Percentiles rank a stretch among this genome's conserved stretches.
Evolutionary conservation across 2,329 filamentous ascomycete genomes (phyloP).

Genomic region (Nothopassalora personata): DNA sequence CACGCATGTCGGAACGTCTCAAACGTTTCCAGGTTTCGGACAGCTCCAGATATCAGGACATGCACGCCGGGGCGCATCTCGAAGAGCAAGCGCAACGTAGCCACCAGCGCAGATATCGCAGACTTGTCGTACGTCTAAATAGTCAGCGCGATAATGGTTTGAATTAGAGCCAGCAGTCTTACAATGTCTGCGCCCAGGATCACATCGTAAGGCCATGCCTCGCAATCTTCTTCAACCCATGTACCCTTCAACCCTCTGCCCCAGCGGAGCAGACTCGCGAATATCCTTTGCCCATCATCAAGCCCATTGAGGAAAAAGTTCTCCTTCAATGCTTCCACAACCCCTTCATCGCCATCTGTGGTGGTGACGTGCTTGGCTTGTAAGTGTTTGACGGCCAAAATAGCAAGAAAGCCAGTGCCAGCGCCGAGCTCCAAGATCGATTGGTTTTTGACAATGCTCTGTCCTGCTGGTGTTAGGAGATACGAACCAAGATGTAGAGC

Average conservation of each 20-base stretch:
- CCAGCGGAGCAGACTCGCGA: slow-evolving; percentile 58
- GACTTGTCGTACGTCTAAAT: slow-evolving; percentile 63
- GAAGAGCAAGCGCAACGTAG: slow-evolving; percentile 60
- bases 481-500: slow-evolving; percentile 68
- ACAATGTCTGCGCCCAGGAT: slow-evolving; percentile 70
- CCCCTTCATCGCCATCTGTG: slow-evolving; percentile 69
- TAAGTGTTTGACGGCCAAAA: slow-evolving; percentile 66
- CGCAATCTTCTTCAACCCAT: slow-evolving; percentile 51
- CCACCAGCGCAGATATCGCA: slow-evolving; percentile 58
- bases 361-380: slow-evolving; percentile 56
- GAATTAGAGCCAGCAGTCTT: slow-evolving; percentile 25
- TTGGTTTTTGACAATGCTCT: slow-evolving; percentile 47
- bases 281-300: slow-evolving; percentile 44
- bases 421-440: slow-evolving; percentile 63
- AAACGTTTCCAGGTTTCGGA: slow-evolving; percentile 66
- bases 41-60: slow-evolving; percentile 64
- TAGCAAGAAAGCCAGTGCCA: slow-evolving; percentile 58
- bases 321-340: slow-evolving; percentile 61
- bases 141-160: slow-evolving; percentile 8
- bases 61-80: slow-evolving; percentile 51
- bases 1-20: slow-evolving; percentile 58
- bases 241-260: slow-evolving; percentile 55
- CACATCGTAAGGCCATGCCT: slow-evolving; percentile 49
- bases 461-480: slow-evolving; percentile 50
- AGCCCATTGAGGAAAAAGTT: slow-evolving; percentile 66